Percentiles rank a stretch among this genome's conserved stretches.
Evolutionary conservation across 2,329 filamentous ascomycete species (phyloP).

Genomic region (Aspergillus quadricinctus): DNA sequence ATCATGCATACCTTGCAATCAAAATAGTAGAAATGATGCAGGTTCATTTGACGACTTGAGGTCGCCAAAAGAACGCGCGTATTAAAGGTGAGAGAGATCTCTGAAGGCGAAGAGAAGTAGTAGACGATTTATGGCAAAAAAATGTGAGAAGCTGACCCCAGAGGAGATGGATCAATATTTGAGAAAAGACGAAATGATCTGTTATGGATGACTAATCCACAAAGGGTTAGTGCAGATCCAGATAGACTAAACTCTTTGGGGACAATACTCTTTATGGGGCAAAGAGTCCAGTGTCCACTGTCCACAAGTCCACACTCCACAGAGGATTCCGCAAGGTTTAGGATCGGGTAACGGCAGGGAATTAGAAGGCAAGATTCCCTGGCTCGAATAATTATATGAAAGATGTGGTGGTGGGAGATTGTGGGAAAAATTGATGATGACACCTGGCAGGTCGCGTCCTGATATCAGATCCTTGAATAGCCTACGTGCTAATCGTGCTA

Average conservation of each 20-base stretch:
- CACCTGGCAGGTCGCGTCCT: neutral
- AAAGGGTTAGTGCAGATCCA: conserved; percentile 15
- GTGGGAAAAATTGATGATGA: neutral
- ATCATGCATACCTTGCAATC: conserved; percentile 57
- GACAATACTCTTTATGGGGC: neutral
- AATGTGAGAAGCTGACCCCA: neutral
- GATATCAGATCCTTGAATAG: neutral
- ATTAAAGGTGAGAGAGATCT: conserved; percentile 5
- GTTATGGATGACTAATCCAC: conserved; percentile 8
- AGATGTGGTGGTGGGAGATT: neutral
- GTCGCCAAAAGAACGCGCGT: conserved; percentile 89
- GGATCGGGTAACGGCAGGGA: neutral
- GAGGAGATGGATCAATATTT: conserved; percentile 11
- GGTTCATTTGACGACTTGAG: conserved; percentile 94
- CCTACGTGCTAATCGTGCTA: neutral
- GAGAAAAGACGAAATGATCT: conserved; percentile 13
- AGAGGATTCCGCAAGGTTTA: neutral
- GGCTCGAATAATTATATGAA: neutral
- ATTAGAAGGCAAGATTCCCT: neutral
- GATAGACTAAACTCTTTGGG: neutral
- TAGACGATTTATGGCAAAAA: neutral
- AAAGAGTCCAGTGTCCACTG: neutral
- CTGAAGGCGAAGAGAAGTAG: neutral
- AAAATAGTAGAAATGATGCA: conserved; percentile 65
- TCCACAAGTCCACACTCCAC: neutral